Evolutionary conservation across 352 stramenopile genomes (phyloP).

Genomic region (Plasmopara halstedii): DNA sequence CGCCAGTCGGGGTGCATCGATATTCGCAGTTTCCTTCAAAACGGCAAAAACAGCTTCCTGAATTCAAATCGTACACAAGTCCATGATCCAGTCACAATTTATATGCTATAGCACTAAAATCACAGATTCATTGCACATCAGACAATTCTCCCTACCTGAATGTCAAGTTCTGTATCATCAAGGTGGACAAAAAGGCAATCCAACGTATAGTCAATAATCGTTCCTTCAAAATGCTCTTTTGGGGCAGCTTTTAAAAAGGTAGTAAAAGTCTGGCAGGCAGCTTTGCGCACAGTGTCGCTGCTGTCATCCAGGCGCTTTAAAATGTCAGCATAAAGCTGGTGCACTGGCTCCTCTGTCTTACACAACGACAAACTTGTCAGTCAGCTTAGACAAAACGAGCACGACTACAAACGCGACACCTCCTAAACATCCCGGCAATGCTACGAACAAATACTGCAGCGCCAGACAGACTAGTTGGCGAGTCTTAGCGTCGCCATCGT

Average conservation of each 20-base stretch:
- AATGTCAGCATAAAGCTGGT: constrained; percentile 88
- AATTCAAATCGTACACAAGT: neutral
- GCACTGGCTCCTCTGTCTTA: constrained; percentile 76
- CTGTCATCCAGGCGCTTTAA: constrained; percentile 90
- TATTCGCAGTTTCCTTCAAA: constrained; percentile 49
- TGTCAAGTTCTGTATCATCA: constrained; percentile 81
- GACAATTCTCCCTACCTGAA: constrained; percentile 46
- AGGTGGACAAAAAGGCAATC: constrained; percentile 89
- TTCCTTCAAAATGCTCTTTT: constrained; percentile 80
- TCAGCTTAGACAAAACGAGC: neutral
- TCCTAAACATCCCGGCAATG: constrained; percentile 63
- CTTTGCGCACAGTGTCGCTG: constrained; percentile 84
- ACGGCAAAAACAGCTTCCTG: constrained; percentile 66
- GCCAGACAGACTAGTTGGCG: constrained; percentile 83
- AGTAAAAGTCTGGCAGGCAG: constrained; percentile 80
- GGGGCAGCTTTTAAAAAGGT: constrained; percentile 82
- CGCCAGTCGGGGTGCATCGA: constrained; percentile 46
- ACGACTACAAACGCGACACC: constrained; percentile 20
- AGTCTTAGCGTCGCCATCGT: constrained; percentile 84
- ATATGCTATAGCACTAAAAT: neutral
- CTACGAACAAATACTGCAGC: constrained; percentile 83
- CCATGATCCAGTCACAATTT: neutral
- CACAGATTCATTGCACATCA: neutral
- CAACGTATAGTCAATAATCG: constrained; percentile 86
- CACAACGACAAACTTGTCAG: constrained; percentile 7